These are phyloP conservation scores for Ogataea haglerorum DNA, from an alignment of 805 yeast genomes.

Conservation along the genomic window DNA sequence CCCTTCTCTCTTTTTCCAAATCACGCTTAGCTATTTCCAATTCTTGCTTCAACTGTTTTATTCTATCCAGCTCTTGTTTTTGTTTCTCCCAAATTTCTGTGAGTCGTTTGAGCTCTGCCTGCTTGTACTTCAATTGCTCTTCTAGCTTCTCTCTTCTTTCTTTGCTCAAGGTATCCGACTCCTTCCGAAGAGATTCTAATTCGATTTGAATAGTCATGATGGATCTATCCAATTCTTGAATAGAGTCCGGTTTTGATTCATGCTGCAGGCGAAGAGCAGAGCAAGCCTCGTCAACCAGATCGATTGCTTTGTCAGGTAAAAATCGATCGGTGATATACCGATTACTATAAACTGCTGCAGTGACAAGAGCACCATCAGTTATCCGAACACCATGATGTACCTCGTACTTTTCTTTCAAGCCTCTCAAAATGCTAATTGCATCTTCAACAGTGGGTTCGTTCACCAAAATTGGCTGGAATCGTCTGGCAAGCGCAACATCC, in stretches of 20 bases:
- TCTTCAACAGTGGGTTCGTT: constrained; percentile 89
- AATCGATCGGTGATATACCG: constrained; percentile 89
- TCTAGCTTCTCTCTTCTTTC: constrained; percentile 78
- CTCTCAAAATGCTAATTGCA: constrained; percentile 87
- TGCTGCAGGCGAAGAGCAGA: constrained; percentile 92
- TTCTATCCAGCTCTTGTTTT: constrained; percentile 66
- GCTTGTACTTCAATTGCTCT: constrained; percentile 58
- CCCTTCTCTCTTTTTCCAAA: constrained; percentile 76
- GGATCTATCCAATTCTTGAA: constrained; percentile 81
- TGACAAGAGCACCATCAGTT: constrained; percentile 86
- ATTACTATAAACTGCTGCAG: constrained; percentile 87
- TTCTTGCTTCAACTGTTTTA: constrained; percentile 76
- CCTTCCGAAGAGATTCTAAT: constrained; percentile 88
- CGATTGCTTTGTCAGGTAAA: constrained; percentile 95
- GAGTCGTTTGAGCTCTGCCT: constrained; percentile 63
- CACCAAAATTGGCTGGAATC: constrained; percentile 85
- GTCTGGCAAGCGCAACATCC: constrained; percentile 91
- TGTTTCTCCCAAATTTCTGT: constrained; percentile 88
- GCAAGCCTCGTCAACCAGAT: constrained; percentile 95
- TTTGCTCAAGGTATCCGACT: constrained; percentile 77
- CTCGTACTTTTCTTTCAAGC: constrained; percentile 89
- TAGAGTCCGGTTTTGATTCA: constrained; percentile 94
- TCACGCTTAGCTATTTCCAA: constrained; percentile 83
- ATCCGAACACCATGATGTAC: constrained; percentile 97
- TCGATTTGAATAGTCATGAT: constrained; percentile 95